phyloP scores from a whole-genome alignment of 192 early-diverging fungal genomes.

The Kickxella alabastrina region DNA sequence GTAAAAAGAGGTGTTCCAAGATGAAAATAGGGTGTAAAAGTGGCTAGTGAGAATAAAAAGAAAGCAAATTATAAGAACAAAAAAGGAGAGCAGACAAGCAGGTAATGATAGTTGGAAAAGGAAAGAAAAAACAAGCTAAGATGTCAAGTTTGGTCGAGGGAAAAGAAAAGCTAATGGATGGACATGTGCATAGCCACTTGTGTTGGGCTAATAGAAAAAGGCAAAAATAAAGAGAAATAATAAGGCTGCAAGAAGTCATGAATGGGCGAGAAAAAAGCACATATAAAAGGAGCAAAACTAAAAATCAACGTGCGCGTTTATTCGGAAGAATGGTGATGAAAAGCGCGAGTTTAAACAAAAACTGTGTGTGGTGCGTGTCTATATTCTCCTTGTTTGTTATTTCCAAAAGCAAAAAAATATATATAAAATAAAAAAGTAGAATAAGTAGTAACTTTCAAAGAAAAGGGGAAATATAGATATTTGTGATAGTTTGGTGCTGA shows the following conservation, averaged over 20 bases:
- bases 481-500: too few relatives aligned
- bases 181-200: conserved; percentile 12
- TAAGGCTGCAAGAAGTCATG: too few relatives aligned
- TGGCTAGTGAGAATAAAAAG: too few relatives aligned
- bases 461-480: too few relatives aligned
- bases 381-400: too few relatives aligned
- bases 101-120: conserved; percentile 6
- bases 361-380: too few relatives aligned
- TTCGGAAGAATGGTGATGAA: too few relatives aligned
- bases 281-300: background rate
- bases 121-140: conserved; percentile 10
- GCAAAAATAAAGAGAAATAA: conserved; percentile 1
- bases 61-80: background rate
- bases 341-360: too few relatives aligned
- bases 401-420: too few relatives aligned
- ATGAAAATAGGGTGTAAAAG: conserved; percentile 4
- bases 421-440: too few relatives aligned
- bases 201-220: background rate
- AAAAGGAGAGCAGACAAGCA: conserved; percentile 1
- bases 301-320: too few relatives aligned
- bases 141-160: conserved; percentile 3
- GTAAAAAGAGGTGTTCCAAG: conserved; percentile 5
- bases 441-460: too few relatives aligned
- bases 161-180: background rate
- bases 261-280: background rate